phyloP scores from a whole-genome alignment of 23 red algal species.

The Gracilariopsis chorda region DNA sequence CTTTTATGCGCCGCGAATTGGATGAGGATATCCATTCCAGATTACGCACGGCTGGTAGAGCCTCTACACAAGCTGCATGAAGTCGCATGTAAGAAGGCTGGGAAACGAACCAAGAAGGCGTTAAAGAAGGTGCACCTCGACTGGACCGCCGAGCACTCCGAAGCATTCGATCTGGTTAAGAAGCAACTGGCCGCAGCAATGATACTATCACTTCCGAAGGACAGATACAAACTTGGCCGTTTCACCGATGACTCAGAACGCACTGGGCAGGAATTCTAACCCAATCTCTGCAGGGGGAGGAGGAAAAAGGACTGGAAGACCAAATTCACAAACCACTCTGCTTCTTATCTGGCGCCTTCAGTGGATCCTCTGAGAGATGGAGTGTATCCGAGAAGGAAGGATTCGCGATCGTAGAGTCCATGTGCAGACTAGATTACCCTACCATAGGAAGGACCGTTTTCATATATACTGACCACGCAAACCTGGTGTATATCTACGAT shows the following conservation, averaged over 20 bases:
- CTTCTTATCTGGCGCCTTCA: conserved; percentile 18
- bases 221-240: too few relatives aligned
- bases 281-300: background rate
- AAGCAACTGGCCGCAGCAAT: background rate
- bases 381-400: background rate
- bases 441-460: background rate
- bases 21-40: background rate
- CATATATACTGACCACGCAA: background rate
- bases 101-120: conserved; percentile 3
- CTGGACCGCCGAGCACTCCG: background rate
- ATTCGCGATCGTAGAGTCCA: background rate
- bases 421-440: background rate
- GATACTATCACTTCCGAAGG: background rate
- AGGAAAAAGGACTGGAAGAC: background rate
- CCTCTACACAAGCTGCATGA: background rate
- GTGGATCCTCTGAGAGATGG: background rate
- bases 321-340: background rate
- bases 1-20: conserved; percentile 25
- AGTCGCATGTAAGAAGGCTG: background rate
- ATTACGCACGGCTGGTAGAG: background rate
- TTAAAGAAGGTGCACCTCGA: background rate
- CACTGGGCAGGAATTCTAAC: background rate
- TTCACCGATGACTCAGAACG: too few relatives aligned
- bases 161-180: background rate
- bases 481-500: background rate